Percentiles rank a stretch among this genome's conserved stretches.
These are phyloP conservation scores for Juglanconis sp. DNA, from an alignment of 2,329 filamentous ascomycete species.

Conservation along the genomic window DNA sequence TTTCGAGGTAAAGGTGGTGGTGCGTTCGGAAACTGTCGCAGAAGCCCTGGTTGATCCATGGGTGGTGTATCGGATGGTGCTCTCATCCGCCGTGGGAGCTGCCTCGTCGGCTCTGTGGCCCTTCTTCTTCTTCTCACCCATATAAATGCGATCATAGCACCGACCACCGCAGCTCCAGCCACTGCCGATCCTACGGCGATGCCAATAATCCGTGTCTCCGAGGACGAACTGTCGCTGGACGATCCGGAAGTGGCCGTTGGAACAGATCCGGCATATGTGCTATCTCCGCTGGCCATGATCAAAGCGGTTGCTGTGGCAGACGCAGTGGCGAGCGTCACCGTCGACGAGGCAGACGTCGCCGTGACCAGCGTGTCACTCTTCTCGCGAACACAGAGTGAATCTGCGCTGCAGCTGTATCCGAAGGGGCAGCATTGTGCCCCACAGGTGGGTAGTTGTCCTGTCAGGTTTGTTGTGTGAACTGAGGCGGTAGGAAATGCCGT, in stretches of 20 bases:
- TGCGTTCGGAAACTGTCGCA: not conserved
- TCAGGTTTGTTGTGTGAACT: conserved; percentile 12
- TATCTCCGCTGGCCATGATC: not conserved
- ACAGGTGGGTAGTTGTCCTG: conserved; percentile 11
- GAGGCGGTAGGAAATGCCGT: conserved; percentile 10
- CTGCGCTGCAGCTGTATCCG: conserved; percentile 13
- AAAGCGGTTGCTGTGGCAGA: not conserved
- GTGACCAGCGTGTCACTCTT: conserved; percentile 5
- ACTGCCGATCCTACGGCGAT: conserved; percentile 16
- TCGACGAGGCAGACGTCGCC: not conserved
- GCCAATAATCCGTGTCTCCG: not conserved
- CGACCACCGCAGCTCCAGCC: conserved; percentile 7
- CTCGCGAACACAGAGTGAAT: conserved; percentile 1
- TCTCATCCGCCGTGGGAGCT: not conserved
- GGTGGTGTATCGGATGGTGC: not conserved
- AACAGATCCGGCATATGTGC: not conserved
- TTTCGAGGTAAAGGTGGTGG: conserved; percentile 16
- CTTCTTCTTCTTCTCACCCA: conserved; percentile 8
- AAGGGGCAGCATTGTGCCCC: conserved; percentile 15
- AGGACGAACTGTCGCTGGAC: not conserved
- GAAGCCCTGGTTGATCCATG: not conserved
- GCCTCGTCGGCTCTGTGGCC: not conserved
- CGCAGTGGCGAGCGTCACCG: not conserved
- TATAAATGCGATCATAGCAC: conserved; percentile 7
- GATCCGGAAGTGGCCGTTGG: not conserved